phyloP scores from a whole-genome alignment of 2,329 filamentous ascomycete species.

The Cordyceps militaris region DNA sequence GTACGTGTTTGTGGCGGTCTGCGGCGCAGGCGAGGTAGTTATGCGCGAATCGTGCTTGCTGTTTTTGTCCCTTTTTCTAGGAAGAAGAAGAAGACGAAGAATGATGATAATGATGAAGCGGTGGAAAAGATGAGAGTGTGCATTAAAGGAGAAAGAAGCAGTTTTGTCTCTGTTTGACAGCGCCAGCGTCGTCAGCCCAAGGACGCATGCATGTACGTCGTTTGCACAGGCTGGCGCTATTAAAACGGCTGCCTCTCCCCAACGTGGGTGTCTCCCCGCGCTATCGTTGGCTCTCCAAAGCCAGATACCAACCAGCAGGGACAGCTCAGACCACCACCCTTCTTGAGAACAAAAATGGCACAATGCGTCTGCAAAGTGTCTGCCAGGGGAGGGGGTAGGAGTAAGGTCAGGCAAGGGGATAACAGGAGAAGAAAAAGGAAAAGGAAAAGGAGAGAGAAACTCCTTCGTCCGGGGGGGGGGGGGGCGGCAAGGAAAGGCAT shows the following conservation, averaged over 20 bases:
- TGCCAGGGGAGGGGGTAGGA: neutral
- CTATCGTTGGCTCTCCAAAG: conserved; percentile 1
- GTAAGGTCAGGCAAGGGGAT: neutral
- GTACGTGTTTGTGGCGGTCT: conserved; percentile 4
- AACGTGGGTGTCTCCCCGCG: conserved; percentile 8
- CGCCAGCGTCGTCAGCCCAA: too few relatives aligned
- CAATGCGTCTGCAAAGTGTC: neutral
- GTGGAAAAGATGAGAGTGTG: neutral
- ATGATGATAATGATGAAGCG: neutral
- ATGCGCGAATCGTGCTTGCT: neutral
- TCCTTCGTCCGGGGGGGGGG: neutral
- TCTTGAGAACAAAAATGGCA: neutral
- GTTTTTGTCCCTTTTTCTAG: neutral
- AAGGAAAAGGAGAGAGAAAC: neutral
- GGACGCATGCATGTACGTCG: too few relatives aligned
- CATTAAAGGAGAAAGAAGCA: too few relatives aligned
- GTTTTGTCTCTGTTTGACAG: too few relatives aligned
- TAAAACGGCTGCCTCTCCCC: neutral
- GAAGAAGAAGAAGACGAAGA: neutral
- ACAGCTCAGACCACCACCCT: neutral
- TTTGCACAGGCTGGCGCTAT: neutral
- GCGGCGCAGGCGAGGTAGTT: neutral
- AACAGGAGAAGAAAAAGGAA: neutral
- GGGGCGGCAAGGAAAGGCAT: neutral
- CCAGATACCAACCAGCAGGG: neutral